These are phyloP conservation scores for Penicillium atrosanguineum DNA, from an alignment of 495 filamentous ascomycete species.

Conservation along the genomic window DNA sequence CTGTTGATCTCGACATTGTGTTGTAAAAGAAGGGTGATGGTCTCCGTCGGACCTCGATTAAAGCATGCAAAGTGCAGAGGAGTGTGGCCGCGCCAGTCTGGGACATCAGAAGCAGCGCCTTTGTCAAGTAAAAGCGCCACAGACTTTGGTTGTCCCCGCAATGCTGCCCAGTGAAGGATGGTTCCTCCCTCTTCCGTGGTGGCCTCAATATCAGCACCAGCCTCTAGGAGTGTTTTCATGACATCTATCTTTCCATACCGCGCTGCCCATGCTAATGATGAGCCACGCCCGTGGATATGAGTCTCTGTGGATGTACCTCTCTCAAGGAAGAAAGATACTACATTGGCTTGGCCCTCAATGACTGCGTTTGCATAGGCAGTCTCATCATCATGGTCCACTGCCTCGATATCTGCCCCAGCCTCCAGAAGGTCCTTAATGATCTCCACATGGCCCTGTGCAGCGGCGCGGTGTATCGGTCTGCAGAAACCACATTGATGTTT, in stretches of 20 bases:
- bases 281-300: neutral
- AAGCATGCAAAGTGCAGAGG: slow-evolving; percentile 2
- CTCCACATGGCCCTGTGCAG: neutral
- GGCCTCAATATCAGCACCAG: slow-evolving; percentile 4
- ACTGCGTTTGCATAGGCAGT: slow-evolving; percentile 1
- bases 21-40: slow-evolving; percentile 1
- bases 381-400: neutral
- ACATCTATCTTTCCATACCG: neutral
- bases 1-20: neutral
- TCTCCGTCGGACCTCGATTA: neutral
- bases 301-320: slow-evolving; percentile 2
- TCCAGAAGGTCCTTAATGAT: slow-evolving; percentile 1
- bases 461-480: neutral
- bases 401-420: slow-evolving; percentile 7
- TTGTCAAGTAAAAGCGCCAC: slow-evolving; percentile 3
- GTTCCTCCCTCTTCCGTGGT: neutral
- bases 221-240: neutral
- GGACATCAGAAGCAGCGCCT: neutral
- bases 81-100: neutral
- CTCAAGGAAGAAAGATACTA: slow-evolving; percentile 1
- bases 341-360: neutral
- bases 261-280: slow-evolving; percentile 4
- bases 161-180: slow-evolving; percentile 6
- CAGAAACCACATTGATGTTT: neutral
- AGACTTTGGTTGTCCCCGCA: neutral